Evolutionary conservation across 1,284 basidiomycete genomes (phyloP).

Genomic region (Neolentinus lepideus): DNA sequence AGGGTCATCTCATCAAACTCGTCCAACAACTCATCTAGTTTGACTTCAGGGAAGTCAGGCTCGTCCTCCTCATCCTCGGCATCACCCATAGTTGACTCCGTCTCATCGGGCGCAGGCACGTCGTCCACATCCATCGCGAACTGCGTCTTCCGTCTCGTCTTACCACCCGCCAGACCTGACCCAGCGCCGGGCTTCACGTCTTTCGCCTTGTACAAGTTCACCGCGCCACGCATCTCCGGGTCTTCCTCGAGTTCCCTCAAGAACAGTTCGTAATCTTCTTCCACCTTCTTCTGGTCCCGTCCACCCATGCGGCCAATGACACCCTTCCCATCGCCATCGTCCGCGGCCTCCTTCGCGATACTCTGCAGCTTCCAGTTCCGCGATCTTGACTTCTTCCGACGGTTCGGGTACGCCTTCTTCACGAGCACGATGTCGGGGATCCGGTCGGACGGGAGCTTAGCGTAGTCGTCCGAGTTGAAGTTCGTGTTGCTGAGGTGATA

Average conservation of each 20-base stretch:
- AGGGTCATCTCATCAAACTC: slow-evolving; percentile 86
- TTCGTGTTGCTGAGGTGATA: slow-evolving; percentile 88
- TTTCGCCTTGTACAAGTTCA: slow-evolving; percentile 84
- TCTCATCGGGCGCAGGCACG: slow-evolving; percentile 20
- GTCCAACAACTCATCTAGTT: slow-evolving; percentile 86
- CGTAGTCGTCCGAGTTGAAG: slow-evolving; percentile 89
- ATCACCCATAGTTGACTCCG: slow-evolving; percentile 27
- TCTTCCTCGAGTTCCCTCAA: slow-evolving; percentile 95
- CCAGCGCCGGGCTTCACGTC: slow-evolving; percentile 41
- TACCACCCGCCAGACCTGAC: slow-evolving; percentile 39
- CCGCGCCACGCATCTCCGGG: slow-evolving; percentile 81
- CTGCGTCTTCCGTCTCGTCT: slow-evolving; percentile 40
- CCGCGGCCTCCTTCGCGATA: slow-evolving; percentile 91
- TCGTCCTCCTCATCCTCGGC: slow-evolving; percentile 69
- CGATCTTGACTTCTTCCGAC: slow-evolving; percentile 85
- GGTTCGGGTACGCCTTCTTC: slow-evolving; percentile 93
- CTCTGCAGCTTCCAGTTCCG: slow-evolving; percentile 88
- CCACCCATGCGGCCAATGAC: slow-evolving; percentile 88
- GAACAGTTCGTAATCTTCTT: slow-evolving; percentile 96
- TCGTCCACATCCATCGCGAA: slow-evolving; percentile 75
- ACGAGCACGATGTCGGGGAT: slow-evolving; percentile 92
- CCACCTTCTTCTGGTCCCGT: slow-evolving; percentile 88
- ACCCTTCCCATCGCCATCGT: slow-evolving; percentile 70
- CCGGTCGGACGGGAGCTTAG: slow-evolving; percentile 63
- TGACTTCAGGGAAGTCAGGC: slow-evolving; percentile 85